phyloP scores from a whole-genome alignment of 2,329 filamentous ascomycete genomes.

The Xylariaceae sp. region DNA sequence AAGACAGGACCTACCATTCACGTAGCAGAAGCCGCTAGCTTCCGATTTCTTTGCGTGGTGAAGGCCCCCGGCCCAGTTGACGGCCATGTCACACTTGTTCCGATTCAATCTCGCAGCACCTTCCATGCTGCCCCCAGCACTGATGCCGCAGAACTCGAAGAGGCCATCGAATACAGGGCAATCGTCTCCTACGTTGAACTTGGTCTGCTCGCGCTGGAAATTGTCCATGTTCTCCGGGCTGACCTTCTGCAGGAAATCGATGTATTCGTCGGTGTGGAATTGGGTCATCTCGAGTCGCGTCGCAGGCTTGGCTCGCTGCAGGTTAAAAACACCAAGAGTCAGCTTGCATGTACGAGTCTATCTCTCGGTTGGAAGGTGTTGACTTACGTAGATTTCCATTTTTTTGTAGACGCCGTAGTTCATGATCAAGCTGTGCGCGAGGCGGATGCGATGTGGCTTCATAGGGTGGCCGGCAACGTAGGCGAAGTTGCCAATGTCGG shows the following conservation, averaged over 20 bases:
- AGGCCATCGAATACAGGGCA: conserved; percentile 97
- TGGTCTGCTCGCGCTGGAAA: conserved; percentile 82
- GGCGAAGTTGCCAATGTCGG: conserved; percentile 96
- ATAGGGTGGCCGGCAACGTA: conserved; percentile 96
- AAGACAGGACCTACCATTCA: conserved; percentile 67
- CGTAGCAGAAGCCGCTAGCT: conserved; percentile 96
- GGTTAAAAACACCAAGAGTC: conserved; percentile 3
- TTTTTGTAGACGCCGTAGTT: conserved; percentile 94
- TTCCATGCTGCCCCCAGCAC: conserved; percentile 89
- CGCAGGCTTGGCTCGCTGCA: conserved; percentile 75
- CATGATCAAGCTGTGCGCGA: conserved; percentile 94
- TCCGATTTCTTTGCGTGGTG: conserved; percentile 98
- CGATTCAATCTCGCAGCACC: conserved; percentile 86
- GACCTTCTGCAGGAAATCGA: conserved; percentile 90
- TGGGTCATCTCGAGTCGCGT: conserved; percentile 85
- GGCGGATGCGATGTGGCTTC: conserved; percentile 93
- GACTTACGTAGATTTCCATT: conserved; percentile 87
- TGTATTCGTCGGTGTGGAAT: conserved; percentile 93
- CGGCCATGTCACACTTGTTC: conserved; percentile 89
- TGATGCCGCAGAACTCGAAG: conserved; percentile 95
- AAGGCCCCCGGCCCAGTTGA: conserved; percentile 96
- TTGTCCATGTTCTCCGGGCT: conserved; percentile 98
- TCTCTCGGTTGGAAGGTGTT: no score
- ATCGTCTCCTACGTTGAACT: conserved; percentile 94
- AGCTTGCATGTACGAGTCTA: conserved; percentile 1